Evolutionary conservation across 495 filamentous ascomycete genomes (phyloP), one percentile per base, ranked within the genome.

Genomic region (Penicillium dipodomyicola): DNA sequence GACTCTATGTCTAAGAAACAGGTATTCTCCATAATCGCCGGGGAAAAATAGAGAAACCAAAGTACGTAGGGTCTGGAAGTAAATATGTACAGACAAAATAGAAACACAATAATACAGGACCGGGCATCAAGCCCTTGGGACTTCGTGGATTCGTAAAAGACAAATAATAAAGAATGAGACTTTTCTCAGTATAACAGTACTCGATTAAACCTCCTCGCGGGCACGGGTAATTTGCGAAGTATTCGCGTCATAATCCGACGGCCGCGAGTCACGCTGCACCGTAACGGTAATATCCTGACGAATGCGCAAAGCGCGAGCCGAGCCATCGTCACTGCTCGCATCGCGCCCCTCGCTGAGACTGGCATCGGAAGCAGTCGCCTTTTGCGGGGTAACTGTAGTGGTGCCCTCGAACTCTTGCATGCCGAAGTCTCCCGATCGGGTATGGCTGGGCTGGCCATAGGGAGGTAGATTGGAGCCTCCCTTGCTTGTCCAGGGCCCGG

Each of bases 231-330:
- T 45, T 27, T 56, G 52, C 12, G 64, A 39, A 12, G 46, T 46
- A n/a, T 52, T 61, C 6, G 58, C 12, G 17, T 67, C 52, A 40
- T 67, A 67, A 11, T 63, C 58, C 2, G 62, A 54, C n/a, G 70
- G 65, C 27, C 67, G 65, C 5, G 65, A 55, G 33, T 74, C 73
- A 12, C 63, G 69, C 58, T 77, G 60, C 45, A 78, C 71, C 5
- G 75, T 76, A 20, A 80, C 68, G 2, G 77, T 80, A 37, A 80
- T 71, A 39, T 78, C 75, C 40, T 77, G 75, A 9, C 73, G 69
- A 47, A 80, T 80, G 25, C 73, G 67, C 30, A 78, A 47, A n/a
- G 73, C 73, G 12, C 72, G 69, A 10, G 70, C 71, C 6, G 73
- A 77, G 2, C 72, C 71, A 65, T 77, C 72, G 30, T 75, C 73